Evolutionary conservation across 2,329 filamentous ascomycete genomes (phyloP).

Genomic region (Arthrobotrys musiformis): DNA sequence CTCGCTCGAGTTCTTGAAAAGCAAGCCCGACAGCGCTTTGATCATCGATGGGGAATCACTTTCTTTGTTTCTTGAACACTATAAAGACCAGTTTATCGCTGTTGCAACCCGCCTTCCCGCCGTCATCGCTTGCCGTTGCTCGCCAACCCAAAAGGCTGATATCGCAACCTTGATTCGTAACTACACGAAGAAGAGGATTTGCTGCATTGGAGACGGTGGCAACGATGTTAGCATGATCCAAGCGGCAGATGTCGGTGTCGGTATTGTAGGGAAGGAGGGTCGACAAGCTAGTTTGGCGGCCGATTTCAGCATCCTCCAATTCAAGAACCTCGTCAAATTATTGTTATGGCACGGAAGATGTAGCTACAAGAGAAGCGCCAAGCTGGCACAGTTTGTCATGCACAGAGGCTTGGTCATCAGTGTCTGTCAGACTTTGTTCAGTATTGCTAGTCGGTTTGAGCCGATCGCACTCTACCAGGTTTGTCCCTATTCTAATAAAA

Average conservation of each 20-base stretch:
- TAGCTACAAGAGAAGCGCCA: slow-evolving; percentile 94
- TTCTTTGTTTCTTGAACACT: slow-evolving; percentile 81
- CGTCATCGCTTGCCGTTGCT: slow-evolving; percentile 95
- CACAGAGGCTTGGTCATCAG: slow-evolving; percentile 94
- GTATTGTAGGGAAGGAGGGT: slow-evolving; percentile 97
- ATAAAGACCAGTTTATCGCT: slow-evolving; percentile 85
- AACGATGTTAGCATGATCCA: slow-evolving; percentile 99
- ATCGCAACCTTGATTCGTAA: slow-evolving; percentile 89
- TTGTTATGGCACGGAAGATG: slow-evolving; percentile 99
- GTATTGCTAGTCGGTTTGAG: slow-evolving; percentile 89
- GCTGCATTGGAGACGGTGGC: slow-evolving; percentile 96
- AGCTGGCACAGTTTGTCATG: slow-evolving; percentile 97
- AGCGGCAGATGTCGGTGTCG: slow-evolving; percentile 95
- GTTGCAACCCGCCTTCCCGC: slow-evolving; percentile 87
- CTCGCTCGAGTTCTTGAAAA: slow-evolving; percentile 85
- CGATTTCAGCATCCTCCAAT: slow-evolving; percentile 96
- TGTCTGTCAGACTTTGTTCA: slow-evolving; percentile 97
- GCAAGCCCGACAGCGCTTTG: slow-evolving; percentile 83
- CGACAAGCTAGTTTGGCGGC: slow-evolving; percentile 93
- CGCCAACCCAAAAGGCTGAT: slow-evolving; percentile 95
- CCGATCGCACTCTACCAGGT: slow-evolving; percentile 88
- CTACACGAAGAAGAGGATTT: slow-evolving; percentile 92
- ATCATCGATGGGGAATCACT: slow-evolving; percentile 95
- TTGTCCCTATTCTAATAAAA: neutral
- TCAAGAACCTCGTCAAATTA: slow-evolving; percentile 92